Evolutionary conservation across 2,329 filamentous ascomycete genomes (phyloP).

Genomic region (Pseudogymnoascus sp.): DNA sequence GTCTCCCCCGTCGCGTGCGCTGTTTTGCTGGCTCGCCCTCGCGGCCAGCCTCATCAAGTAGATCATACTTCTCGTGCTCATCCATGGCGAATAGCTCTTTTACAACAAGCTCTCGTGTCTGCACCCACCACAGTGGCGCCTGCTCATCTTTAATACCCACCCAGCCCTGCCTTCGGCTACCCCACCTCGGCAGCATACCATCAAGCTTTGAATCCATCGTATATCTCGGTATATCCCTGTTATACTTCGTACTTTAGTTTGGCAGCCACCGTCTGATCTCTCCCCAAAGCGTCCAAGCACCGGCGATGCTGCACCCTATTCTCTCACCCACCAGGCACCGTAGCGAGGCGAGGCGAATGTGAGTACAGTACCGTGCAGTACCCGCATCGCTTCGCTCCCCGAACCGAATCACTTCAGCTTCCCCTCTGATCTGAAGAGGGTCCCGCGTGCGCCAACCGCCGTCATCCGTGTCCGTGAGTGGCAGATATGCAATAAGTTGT

Average conservation of each 20-base stretch:
- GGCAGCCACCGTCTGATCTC: not conserved
- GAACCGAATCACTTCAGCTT: not conserved
- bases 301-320: not conserved
- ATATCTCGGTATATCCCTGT: not conserved
- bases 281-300: not conserved
- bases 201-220: constrained; percentile 2
- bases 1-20: not conserved
- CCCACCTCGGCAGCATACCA: not conserved
- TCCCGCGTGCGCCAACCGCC: not conserved
- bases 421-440: not conserved
- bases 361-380: not conserved
- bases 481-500: not conserved
- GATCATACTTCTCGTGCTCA: constrained; percentile 1
- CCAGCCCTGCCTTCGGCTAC: constrained; percentile 5
- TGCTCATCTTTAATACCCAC: constrained; percentile 8
- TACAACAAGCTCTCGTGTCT: constrained; percentile 1
- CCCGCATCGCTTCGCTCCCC: not conserved
- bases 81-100: constrained; percentile 8
- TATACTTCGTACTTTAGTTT: not conserved
- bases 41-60: not conserved
- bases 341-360: not conserved
- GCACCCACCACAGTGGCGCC: constrained; percentile 6
- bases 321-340: not conserved
- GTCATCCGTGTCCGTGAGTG: not conserved
- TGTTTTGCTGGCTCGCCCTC: not conserved